Conservation (phyloP, 116 monocot genomes). For the Zostera marina region DNA sequence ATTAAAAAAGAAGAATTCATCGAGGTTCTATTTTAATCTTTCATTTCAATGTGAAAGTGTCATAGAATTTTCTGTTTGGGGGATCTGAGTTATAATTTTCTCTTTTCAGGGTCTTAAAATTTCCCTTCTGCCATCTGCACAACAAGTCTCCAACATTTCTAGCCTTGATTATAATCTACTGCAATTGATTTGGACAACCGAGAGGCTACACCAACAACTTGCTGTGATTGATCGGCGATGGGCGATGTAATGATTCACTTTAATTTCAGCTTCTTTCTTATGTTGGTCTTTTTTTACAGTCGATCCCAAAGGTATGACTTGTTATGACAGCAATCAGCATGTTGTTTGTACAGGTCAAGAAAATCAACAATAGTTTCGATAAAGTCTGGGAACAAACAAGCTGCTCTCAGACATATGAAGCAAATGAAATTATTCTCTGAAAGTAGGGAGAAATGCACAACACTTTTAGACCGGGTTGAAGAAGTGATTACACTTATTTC, state of each 20-base stretch:
- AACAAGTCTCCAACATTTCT: slow-evolving; percentile 25
- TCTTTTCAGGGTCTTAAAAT: slow-evolving; percentile 70
- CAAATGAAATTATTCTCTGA: slow-evolving; percentile 43
- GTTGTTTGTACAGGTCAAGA: slow-evolving; percentile 31
- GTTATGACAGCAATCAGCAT: too few relatives aligned
- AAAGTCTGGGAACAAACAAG: slow-evolving; percentile 55
- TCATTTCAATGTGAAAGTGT: background rate
- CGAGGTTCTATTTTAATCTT: slow-evolving; percentile 29
- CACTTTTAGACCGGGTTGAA: slow-evolving; percentile 64
- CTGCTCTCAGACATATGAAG: slow-evolving; percentile 46
- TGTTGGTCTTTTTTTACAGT: background rate
- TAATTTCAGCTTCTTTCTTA: background rate
- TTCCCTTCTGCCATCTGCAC: slow-evolving; percentile 29
- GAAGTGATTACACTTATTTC: slow-evolving; percentile 47
- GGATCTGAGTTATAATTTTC: background rate
- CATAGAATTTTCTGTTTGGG: background rate
- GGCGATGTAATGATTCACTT: slow-evolving; percentile 23
- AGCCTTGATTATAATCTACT: slow-evolving; percentile 57
- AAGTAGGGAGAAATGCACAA: slow-evolving; percentile 35
- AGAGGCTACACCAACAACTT: slow-evolving; percentile 62
- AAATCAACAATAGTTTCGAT: slow-evolving; percentile 46
- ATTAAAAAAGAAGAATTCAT: slow-evolving; percentile 39
- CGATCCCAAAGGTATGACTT: too few relatives aligned
- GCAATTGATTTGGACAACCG: slow-evolving; percentile 59
- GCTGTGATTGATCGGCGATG: slow-evolving; percentile 44